Evolutionary conservation across 2,329 filamentous ascomycete species (phyloP).

Genomic region (Aspergillus ochraceoroseus): DNA sequence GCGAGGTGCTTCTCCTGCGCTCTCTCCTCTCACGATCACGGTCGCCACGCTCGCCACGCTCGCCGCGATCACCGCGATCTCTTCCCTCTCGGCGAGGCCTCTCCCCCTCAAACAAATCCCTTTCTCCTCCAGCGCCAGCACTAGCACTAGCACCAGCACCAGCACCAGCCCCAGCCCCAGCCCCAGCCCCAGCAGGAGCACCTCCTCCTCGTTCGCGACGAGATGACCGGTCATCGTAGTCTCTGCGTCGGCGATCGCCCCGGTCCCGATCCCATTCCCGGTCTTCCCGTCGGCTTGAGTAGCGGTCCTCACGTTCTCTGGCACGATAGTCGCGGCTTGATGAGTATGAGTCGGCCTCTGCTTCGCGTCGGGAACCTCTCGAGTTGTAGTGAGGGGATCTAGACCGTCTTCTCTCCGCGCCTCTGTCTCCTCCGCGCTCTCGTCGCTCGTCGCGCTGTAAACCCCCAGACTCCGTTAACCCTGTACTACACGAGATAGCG

Average conservation of each 20-base stretch:
- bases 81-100: conserved; percentile 46
- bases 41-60: conserved; percentile 42
- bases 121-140: too few species aligned
- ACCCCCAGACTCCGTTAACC: conserved; percentile 1
- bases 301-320: conserved; percentile 88
- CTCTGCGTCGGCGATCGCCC: conserved; percentile 53
- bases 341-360: conserved; percentile 79
- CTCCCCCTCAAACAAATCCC: conserved; percentile 62
- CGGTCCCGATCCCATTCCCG: conserved; percentile 73
- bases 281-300: conserved; percentile 68
- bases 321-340: conserved; percentile 89
- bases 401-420: conserved; percentile 65
- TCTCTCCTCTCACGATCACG: conserved; percentile 42
- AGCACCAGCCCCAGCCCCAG: too few species aligned
- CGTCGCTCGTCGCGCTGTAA: conserved; percentile 46
- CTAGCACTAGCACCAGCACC: too few species aligned
- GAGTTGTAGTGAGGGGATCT: conserved; percentile 76
- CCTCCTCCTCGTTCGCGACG: conserved; percentile 45
- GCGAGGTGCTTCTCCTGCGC: conserved; percentile 64
- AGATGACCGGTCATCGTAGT: conserved; percentile 57
- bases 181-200: too few species aligned
- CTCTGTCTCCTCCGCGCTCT: conserved; percentile 41
- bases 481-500: too few species aligned
- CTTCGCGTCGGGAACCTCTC: conserved; percentile 63
- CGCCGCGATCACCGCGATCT: conserved; percentile 41